phyloP scores from a whole-genome alignment of 2,329 filamentous ascomycete species.

The Colletotrichum phormii region DNA sequence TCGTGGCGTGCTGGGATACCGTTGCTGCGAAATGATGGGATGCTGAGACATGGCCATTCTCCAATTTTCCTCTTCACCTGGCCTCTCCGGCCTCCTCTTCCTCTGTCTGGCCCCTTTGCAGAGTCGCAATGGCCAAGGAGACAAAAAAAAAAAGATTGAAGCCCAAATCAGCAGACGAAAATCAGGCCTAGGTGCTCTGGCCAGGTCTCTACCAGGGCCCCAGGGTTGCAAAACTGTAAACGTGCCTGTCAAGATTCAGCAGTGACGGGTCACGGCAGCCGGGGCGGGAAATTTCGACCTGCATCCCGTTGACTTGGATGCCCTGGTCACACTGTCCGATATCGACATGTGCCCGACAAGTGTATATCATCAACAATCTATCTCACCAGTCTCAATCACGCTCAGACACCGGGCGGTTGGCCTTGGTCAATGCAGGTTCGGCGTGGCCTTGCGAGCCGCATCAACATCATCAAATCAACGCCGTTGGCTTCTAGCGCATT shows the following conservation, averaged over 20 bases:
- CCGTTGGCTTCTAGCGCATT: conserved; percentile 1
- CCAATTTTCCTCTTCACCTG: not conserved
- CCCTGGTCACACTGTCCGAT: conserved; percentile 18
- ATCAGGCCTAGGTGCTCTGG: not conserved
- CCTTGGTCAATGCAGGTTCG: conserved; percentile 5
- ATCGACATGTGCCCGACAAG: conserved; percentile 27
- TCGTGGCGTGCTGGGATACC: conserved; percentile 19
- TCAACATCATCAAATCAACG: conserved; percentile 5
- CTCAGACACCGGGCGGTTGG: not conserved
- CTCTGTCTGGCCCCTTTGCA: conserved; percentile 12
- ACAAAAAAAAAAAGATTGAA: conserved; percentile 5
- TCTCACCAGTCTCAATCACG: not conserved
- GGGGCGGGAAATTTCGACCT: conserved; percentile 31
- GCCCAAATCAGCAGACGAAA: conserved; percentile 9
- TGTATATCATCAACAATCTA: not conserved
- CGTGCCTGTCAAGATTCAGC: not conserved
- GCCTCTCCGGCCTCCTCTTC: not conserved
- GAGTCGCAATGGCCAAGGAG: conserved; percentile 12
- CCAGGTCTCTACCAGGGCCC: conserved; percentile 5
- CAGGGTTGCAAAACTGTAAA: not conserved
- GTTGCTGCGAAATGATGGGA: conserved; percentile 23
- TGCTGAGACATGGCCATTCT: conserved; percentile 17
- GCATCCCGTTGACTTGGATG: conserved; percentile 18
- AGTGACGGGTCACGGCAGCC: conserved; percentile 23
- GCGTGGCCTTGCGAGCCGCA: conserved; percentile 22